Conservation (phyloP, 768 basidiomycete genomes). For the Russula sp. region DNA sequence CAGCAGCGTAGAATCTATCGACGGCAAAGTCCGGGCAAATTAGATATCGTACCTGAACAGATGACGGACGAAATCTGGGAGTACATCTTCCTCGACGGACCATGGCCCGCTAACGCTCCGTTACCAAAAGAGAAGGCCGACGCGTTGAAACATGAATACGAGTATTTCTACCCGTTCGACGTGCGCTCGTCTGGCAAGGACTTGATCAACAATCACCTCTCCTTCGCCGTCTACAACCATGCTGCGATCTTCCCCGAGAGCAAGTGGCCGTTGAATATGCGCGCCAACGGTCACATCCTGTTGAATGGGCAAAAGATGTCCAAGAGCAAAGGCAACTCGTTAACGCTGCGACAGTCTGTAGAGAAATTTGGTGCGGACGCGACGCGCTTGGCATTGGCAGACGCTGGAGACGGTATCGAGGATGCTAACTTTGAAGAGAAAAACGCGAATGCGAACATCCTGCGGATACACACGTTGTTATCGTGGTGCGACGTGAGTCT, state of each 20-base stretch:
- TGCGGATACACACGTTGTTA: conserved; percentile 86
- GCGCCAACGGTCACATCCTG: conserved; percentile 95
- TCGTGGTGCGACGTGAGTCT: conserved; percentile 82
- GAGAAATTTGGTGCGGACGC: conserved; percentile 97
- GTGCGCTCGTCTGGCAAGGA: conserved; percentile 98
- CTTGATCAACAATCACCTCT: conserved; percentile 91
- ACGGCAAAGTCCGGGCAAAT: conserved; percentile 77
- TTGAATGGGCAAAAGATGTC: conserved; percentile 99
- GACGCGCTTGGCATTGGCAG: conserved; percentile 85
- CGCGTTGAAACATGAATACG: conserved; percentile 82
- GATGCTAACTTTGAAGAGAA: conserved; percentile 99
- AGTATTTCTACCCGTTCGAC: conserved; percentile 98
- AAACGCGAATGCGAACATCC: conserved; percentile 93
- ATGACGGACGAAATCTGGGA: conserved; percentile 99
- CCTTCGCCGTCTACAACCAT: conserved; percentile 93
- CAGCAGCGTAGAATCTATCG: conserved; percentile 55
- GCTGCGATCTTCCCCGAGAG: conserved; percentile 88
- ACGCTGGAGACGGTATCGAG: conserved; percentile 95
- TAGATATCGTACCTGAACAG: conserved; percentile 84
- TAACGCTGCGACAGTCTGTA: conserved; percentile 85
- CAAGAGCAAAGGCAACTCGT: conserved; percentile 93
- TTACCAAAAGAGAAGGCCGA: conserved; percentile 76
- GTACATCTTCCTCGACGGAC: conserved; percentile 78
- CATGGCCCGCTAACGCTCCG: conserved; percentile 66
- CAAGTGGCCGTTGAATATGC: conserved; percentile 89